Evolutionary conservation across 2,329 filamentous ascomycete genomes (phyloP).

Genomic region (Exserohilum rostratum): DNA sequence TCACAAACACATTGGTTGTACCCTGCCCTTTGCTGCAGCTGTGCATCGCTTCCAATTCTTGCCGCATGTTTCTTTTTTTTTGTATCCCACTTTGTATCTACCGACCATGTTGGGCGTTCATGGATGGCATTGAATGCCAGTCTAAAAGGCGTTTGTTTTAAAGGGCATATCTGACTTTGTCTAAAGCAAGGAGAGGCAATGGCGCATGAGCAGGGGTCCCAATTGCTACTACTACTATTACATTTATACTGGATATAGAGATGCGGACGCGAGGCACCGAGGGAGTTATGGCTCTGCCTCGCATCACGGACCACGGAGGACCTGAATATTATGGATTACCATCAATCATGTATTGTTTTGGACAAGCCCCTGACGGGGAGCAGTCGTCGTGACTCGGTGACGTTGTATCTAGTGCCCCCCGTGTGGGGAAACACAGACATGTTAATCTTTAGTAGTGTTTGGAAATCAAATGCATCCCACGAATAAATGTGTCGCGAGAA

Average conservation of each 20-base stretch:
- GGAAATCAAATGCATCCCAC: neutral
- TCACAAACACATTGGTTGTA: neutral
- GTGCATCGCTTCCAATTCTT: slow-evolving; percentile 1
- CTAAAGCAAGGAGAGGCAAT: slow-evolving; percentile 4
- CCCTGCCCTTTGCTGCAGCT: neutral
- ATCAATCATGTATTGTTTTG: neutral
- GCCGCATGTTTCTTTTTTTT: slow-evolving; percentile 18
- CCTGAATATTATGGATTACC: slow-evolving; percentile 1
- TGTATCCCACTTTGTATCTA: slow-evolving; percentile 17
- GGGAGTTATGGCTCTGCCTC: slow-evolving; percentile 6
- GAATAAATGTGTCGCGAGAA: neutral
- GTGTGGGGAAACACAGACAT: neutral
- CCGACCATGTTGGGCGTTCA: slow-evolving; percentile 36
- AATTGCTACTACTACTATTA: neutral
- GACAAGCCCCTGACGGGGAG: neutral
- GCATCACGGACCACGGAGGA: neutral
- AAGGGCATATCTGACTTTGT: slow-evolving; percentile 26
- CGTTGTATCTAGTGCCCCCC: neutral
- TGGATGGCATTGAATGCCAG: slow-evolving; percentile 24
- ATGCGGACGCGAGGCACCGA: neutral
- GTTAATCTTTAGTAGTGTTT: neutral
- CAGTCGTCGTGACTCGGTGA: neutral
- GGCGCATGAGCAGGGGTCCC: slow-evolving; percentile 5
- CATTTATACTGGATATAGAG: slow-evolving; percentile 8
- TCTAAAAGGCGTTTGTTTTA: slow-evolving; percentile 21